Base-by-base conservation (phyloP, 2,329 filamentous ascomycete species). In the Pseudodiploospora longispora region DNA sequence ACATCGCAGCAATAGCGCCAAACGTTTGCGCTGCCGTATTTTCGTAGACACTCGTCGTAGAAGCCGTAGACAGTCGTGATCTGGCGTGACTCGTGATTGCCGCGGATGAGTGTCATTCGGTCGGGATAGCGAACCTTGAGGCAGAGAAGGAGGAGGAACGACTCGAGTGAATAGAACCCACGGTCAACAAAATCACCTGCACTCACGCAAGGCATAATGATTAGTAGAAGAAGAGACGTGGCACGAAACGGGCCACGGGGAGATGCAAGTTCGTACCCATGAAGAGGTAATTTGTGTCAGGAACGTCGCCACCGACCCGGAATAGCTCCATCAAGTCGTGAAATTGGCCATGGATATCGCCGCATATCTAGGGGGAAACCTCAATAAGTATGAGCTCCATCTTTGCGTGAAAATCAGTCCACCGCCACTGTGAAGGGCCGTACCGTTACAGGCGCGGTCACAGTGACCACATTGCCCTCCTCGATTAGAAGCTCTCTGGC, bases 61-160 rank as follows among this genome's bases (percentile, higher is more conserved):
- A 97, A 97, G 50, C 91, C 91, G 63, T 97, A 97, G 10, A 97
- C 91, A 5, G 88, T 95, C 27, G 91, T 97, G 53, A 97, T 97
- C 65, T 97, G 91, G 47, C 91, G 82, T 37, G 90, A 96, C 67
- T 97, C 91, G 71, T 95, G 89, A 63, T 95, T 95, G 52, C 91
- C 91, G 51, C 91, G 80, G 59, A 97, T 95, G 36, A 97, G 77
- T 4, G 93, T 97, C 71, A 97, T 96, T 55, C 93, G 87, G 65
- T 97, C 89, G 42, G 91, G 93, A 62, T 97, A 97, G 62, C 91
- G 85, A 49, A 97, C 91, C 75, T 97, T 97, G 57, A 97, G 81
- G 61, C 89, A 95, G 42, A 98, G 80, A 8, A 98, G 82, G 44
- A 98, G 85, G 49, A 96, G 82, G 62, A 98, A 96, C 4, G 90